Evolutionary conservation across 2,329 filamentous ascomycete genomes (phyloP), one percentile per base, ranked within the genome.

Genomic region (Magnaporthiopsis rhizophila): DNA sequence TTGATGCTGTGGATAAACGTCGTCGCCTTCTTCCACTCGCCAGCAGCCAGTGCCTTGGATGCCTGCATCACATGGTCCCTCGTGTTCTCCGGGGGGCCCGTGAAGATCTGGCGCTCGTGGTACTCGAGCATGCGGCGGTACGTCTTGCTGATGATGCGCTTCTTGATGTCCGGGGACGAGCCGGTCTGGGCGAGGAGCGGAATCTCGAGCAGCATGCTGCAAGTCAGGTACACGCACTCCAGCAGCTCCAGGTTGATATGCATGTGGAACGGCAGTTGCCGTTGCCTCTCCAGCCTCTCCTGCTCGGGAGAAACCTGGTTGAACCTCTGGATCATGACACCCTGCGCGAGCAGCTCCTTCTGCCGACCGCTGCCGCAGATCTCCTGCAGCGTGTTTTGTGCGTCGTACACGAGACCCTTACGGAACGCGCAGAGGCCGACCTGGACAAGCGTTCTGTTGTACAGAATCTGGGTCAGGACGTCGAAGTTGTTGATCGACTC

Each of bases 71-170:
- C 94, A 74, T 98, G 95, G 78, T 99, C 95, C 70, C 95, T 90
- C 34, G 96, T 99, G 83, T 99, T 99, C 84, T 99, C 95, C 1
- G 95, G 94, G 13, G 95, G 95, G 1, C 95, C 95, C 32, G 93
- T 98, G 83, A 99, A 99, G 76, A 99, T 97, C 77, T 99, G 95
- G 72, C 95, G 89, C 86, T 99, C 95, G 77, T 98, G 95, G 82
- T 99, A 99, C 79, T 99, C 96, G 70, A 99, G 86, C 90, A 99
- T 97, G 70, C 95, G 92, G 72, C 95, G 91, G 85, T 98, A 99
- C 3, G 95, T 98, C 86, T 99, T 99, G 84, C 93, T 97, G 77
- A 99, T 98, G 73, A 98, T 87, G 67, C 94, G 88, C 86, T 97
- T 97, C 86, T 92, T 96, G 76, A 98, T 87, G 75, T 99, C 95